Conservation (phyloP, 768 basidiomycete species). For the Austroboletus eburneus region DNA sequence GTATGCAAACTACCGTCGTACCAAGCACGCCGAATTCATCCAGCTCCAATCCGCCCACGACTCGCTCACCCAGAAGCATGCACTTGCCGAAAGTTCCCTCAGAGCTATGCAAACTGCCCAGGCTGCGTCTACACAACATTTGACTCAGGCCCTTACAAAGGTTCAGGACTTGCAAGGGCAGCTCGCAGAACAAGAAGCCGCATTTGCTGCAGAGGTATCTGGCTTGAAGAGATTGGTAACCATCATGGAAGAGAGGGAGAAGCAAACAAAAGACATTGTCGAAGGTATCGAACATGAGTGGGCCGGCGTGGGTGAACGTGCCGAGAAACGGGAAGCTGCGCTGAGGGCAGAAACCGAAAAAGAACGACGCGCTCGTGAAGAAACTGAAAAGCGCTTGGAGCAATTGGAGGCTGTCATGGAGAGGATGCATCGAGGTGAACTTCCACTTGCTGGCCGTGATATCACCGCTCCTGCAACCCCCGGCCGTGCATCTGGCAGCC, state of each 20-base stretch:
- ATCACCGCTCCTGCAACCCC: slow-evolving; percentile 36
- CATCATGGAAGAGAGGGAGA: slow-evolving; percentile 86
- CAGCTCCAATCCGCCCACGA: slow-evolving; percentile 78
- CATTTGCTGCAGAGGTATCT: slow-evolving; percentile 73
- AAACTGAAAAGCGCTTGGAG: slow-evolving; percentile 65
- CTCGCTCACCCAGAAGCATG: slow-evolving; percentile 60
- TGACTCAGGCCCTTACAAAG: slow-evolving; percentile 71
- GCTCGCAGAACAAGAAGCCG: slow-evolving; percentile 81
- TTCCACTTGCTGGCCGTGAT: slow-evolving; percentile 51
- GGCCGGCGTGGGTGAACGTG: slow-evolving; percentile 65
- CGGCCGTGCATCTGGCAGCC: slow-evolving; percentile 39
- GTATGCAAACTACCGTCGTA: slow-evolving; percentile 76
- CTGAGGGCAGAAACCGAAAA: slow-evolving; percentile 69
- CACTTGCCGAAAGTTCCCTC: slow-evolving; percentile 62
- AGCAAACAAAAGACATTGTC: slow-evolving; percentile 78
- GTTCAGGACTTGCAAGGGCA: slow-evolving; percentile 73
- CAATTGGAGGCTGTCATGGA: slow-evolving; percentile 73
- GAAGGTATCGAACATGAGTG: slow-evolving; percentile 81
- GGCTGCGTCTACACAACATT: slow-evolving; percentile 64
- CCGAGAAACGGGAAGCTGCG: slow-evolving; percentile 61
- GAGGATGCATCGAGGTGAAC: slow-evolving; percentile 66
- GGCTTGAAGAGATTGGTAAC: slow-evolving; percentile 70
- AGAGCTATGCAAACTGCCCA: slow-evolving; percentile 73
- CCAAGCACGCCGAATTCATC: slow-evolving; percentile 74
- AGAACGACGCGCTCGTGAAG: slow-evolving; percentile 65